Percentiles rank a stretch among this genome's conserved stretches.
These are phyloP conservation scores for Phytophthora idaei DNA, from an alignment of 352 stramenopile species.

Conservation along the genomic window DNA sequence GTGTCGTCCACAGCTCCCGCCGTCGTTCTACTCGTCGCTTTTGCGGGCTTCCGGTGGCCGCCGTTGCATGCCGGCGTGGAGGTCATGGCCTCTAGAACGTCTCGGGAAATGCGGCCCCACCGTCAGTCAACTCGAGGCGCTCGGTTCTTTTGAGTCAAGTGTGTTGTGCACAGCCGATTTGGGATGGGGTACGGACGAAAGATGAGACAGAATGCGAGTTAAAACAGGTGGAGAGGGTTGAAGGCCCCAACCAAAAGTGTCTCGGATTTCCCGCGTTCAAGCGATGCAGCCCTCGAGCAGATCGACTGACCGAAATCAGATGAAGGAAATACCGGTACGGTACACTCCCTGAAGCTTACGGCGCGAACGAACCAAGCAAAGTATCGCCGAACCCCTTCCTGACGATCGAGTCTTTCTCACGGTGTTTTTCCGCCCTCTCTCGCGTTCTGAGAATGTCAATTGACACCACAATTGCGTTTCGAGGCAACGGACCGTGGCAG, in stretches of 20 bases:
- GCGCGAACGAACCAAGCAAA: slow-evolving; percentile 1
- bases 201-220: slow-evolving; percentile 20
- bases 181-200: slow-evolving; percentile 24
- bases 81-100: slow-evolving; percentile 20
- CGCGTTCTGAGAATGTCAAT: not conserved
- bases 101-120: not conserved
- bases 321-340: not conserved
- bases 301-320: slow-evolving; percentile 28
- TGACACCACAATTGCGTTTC: slow-evolving; percentile 13
- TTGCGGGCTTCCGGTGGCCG: not conserved
- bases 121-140: not conserved
- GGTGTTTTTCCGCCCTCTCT: not conserved
- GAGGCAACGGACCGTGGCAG: not conserved
- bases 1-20: slow-evolving; percentile 3
- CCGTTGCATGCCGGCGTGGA: slow-evolving; percentile 21
- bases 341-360: not conserved
- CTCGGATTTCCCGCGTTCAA: slow-evolving; percentile 24
- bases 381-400: not conserved
- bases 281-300: slow-evolving; percentile 1
- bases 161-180: slow-evolving; percentile 31
- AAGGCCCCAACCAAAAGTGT: slow-evolving; percentile 20
- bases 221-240: slow-evolving; percentile 27
- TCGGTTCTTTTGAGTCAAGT: slow-evolving; percentile 28
- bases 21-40: not conserved
- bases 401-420: slow-evolving; percentile 27